These are phyloP conservation scores for Pleurotus djamor DNA, from an alignment of 768 basidiomycete species.

Conservation along the genomic window DNA sequence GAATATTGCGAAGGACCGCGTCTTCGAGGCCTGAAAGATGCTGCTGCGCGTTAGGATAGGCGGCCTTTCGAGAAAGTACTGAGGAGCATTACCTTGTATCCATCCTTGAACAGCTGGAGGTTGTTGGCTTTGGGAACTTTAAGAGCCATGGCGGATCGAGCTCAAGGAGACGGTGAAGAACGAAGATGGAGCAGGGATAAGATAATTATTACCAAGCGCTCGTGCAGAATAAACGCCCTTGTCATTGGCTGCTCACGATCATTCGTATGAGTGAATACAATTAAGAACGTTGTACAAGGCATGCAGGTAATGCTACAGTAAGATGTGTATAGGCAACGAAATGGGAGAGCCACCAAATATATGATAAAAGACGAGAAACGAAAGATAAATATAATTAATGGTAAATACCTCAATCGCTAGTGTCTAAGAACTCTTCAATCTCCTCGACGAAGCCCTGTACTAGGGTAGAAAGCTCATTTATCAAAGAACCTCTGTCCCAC, in stretches of 20 bases:
- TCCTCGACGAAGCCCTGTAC: conserved; percentile 69
- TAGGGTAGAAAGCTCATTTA: conserved; percentile 54
- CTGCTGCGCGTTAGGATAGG: conserved; percentile 27
- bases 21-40: conserved; percentile 92
- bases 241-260: too few species aligned
- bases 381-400: background rate
- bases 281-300: too few species aligned
- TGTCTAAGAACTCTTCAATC: conserved; percentile 27
- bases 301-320: background rate
- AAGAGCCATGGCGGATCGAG: conserved; percentile 68
- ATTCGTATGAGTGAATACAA: too few species aligned
- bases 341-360: background rate
- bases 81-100: conserved; percentile 73
- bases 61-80: background rate
- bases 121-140: conserved; percentile 91
- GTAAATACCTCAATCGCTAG: background rate
- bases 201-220: too few species aligned
- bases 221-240: too few species aligned
- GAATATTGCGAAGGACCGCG: conserved; percentile 94
- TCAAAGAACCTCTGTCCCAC: conserved; percentile 77
- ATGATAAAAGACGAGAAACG: background rate
- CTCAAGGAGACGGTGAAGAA: too few species aligned
- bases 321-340: background rate
- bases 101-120: conserved; percentile 94
- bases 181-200: background rate